Conservation (phyloP, 192 early-diverging fungal species). For the Backusella parvicylindrica region DNA sequence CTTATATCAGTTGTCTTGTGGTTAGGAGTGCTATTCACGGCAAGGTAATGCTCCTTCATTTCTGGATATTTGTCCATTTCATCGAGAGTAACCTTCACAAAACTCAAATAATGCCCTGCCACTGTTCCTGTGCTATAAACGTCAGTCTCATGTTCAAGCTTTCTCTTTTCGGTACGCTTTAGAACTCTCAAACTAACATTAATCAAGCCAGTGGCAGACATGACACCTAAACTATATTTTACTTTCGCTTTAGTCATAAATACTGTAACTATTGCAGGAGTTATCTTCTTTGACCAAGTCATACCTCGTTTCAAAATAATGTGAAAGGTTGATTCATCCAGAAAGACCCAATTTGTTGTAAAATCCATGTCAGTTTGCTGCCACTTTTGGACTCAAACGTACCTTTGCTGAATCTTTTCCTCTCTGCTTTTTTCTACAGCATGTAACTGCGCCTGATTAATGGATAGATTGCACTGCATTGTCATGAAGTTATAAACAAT, state of each 20-base stretch:
- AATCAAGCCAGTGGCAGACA: too few species aligned
- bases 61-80: too few species aligned
- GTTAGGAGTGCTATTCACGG: background rate
- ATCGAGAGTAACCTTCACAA: too few species aligned
- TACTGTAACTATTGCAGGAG: conserved; percentile 5
- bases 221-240: background rate
- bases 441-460: background rate
- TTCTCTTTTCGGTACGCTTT: too few species aligned
- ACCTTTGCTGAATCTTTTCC: background rate
- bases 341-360: background rate
- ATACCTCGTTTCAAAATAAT: conserved; percentile 3
- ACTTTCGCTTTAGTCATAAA: background rate
- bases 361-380: conserved; percentile 3
- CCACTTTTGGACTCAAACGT: conserved; percentile 1
- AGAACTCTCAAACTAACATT: too few species aligned
- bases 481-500: conserved; percentile 12
- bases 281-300: conserved; percentile 7
- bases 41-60: background rate
- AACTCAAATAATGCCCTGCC: too few species aligned
- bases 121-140: too few species aligned
- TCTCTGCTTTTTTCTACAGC: background rate
- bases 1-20: background rate
- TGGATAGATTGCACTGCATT: background rate
- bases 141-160: too few species aligned
- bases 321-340: conserved; percentile 12